phyloP scores from a whole-genome alignment of 202 grass and related monocot species.

The Setaria viridis region DNA sequence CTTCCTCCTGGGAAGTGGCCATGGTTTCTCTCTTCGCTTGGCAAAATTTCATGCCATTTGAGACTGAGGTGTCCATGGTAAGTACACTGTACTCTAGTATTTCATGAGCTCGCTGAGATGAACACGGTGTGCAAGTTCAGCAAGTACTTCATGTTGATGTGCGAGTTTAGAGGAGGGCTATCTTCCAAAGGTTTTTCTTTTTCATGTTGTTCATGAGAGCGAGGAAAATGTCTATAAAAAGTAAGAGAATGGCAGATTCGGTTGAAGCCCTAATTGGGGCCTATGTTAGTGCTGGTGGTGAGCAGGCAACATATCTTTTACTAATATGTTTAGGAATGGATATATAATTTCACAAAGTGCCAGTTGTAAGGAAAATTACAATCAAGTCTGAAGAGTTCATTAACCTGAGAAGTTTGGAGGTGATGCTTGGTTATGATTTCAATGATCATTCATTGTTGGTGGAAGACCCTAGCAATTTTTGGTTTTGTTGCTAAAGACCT shows the following conservation, averaged over 20 bases:
- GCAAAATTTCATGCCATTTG: too few species aligned
- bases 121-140: too few species aligned
- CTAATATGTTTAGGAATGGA: constrained; percentile 65
- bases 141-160: too few species aligned
- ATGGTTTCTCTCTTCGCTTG: too few species aligned
- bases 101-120: too few species aligned
- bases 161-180: too few species aligned
- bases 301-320: constrained; percentile 67
- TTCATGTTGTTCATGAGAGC: too few species aligned
- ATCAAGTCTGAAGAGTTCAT: constrained; percentile 44
- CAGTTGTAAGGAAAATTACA: constrained; percentile 37
- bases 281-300: constrained; percentile 57
- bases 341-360: constrained; percentile 57
- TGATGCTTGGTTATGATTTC: constrained; percentile 60
- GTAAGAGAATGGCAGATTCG: constrained; percentile 74
- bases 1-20: too few species aligned
- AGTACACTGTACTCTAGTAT: too few species aligned
- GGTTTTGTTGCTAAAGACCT: not conserved
- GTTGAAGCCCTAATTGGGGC: constrained; percentile 78
- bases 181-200: too few species aligned
- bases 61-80: too few species aligned
- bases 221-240: constrained; percentile 60
- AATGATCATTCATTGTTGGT: constrained; percentile 60
- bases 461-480: constrained; percentile 49
- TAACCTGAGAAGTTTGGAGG: constrained; percentile 57